Base-by-base conservation (phyloP, 140 eudicot species). In the Erigeron philadelphicus region DNA sequence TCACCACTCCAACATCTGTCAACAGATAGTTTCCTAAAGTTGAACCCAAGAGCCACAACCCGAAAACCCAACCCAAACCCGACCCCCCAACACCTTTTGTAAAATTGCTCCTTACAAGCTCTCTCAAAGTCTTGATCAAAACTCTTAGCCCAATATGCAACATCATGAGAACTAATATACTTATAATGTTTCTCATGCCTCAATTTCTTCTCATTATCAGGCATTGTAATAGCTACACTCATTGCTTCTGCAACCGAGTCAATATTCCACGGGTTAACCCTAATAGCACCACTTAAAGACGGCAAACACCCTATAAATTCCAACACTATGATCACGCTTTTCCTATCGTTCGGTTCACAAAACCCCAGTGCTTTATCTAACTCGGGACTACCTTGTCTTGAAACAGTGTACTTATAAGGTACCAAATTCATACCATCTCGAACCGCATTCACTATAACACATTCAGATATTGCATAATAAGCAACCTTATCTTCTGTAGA, bases 371-470 rank as follows among this genome's bases (percentile, higher is more conserved):
- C 93, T 64, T 77, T 63, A 50, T 86, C 89, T 18, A 83, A 58
- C 42, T 54, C 73, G 1, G 83, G 81, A 52, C 83, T 76, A 12
- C 90, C 76, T 54, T 87, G 90, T 15, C 95, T 73, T 0, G 82
- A 84, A 8, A 84, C 90, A 0, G 86, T 86, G 70, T 86, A 86
- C 79, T 81, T 79, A 65, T 86, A 86, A 63, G 94, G 94, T 23
- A 83, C 86, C 77, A 86, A 82, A 75, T 87, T 87, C 95, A 87
- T 79, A 25, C 95, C 95, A 70, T 87, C 95, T 47, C 95, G 83
- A 54, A 87, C 87, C 9, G 87, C 87, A 79, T 87, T 84, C 60
- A 87, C 85, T 67, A 87, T 81, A 66, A 79, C 82, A 75, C 95
- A 87, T 72, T 87, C 90, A 0, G 90, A 72, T 44, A 87, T 84